These are phyloP conservation scores for Ceratocystis eucalypticola DNA, from an alignment of 2,329 filamentous ascomycete species.

Conservation along the genomic window DNA sequence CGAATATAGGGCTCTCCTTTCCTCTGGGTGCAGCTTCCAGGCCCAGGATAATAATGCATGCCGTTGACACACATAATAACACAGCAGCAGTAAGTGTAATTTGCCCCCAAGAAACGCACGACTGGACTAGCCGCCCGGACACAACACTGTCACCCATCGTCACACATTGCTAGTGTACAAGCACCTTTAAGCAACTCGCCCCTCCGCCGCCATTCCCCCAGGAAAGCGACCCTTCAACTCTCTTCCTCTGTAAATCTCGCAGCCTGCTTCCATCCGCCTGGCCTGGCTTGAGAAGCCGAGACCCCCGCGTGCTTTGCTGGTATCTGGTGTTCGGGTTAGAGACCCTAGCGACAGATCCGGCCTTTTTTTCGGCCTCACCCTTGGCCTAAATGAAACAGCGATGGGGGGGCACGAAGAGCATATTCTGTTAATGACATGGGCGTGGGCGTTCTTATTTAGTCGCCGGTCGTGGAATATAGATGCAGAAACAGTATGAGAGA, in stretches of 20 bases:
- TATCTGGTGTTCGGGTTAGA: not conserved
- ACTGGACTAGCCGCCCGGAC: too few species aligned
- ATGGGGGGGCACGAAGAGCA: not conserved
- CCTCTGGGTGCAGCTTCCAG: not conserved
- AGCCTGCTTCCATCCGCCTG: not conserved
- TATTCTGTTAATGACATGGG: not conserved
- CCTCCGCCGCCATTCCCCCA: not conserved
- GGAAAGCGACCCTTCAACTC: not conserved
- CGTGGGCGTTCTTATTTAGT: too few species aligned
- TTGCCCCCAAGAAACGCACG: too few species aligned
- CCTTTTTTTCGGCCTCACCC: not conserved
- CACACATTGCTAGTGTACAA: too few species aligned
- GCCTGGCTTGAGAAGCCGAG: not conserved
- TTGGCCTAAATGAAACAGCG: not conserved
- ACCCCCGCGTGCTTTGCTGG: not conserved
- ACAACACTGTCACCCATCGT: too few species aligned
- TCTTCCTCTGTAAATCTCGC: not conserved
- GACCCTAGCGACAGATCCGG: not conserved
- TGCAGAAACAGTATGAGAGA: too few species aligned
- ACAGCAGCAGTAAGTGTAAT: too few species aligned
- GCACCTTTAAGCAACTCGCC: not conserved
- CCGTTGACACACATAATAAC: too few species aligned
- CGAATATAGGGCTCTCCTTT: conserved; percentile 6
- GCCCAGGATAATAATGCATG: too few species aligned
- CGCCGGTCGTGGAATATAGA: too few species aligned